Evolutionary conservation across 2,329 filamentous ascomycete species (phyloP), one percentile per base, ranked within the genome.

Genomic region (Fusarium devonianum): DNA sequence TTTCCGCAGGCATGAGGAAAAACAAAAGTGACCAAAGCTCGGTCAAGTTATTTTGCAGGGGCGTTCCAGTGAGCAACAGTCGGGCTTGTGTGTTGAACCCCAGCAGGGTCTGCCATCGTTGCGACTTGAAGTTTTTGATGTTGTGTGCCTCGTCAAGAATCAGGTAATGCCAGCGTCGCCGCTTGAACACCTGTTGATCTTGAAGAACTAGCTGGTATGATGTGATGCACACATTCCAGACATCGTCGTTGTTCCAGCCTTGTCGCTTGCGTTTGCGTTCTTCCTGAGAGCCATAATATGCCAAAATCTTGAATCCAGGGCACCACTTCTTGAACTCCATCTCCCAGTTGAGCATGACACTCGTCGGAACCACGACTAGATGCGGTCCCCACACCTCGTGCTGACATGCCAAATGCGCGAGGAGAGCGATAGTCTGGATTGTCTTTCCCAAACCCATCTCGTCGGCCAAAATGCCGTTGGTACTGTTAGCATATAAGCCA

Each of bases 291-390:
- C 95, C 94, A 69, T 97, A 99, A 74, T 99, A 99, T 0, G 92
- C 94, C 50, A 99, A 79, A 46, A 99, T 96, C 69, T 97, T 97
- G 79, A 99, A 99, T 0, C 94, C 93, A 3, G 95, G 94, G 48
- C 92, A 90, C 85, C 93, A 99, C 70, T 99, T 99, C 69, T 97
- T 97, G 80, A 99, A 99, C 73, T 99, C 94, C 89, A 97, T 97
- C 71, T 99, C 95, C 94, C 94, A 99, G 69, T 99, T 99, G 58
- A 99, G 84, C 81, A 99, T 97, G 37, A 99, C 95, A 72, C 92
- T 97, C 2, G 94, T 99, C 2, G 94, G 94, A 2, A 99, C 94
- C 53, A 99, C 89, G 37, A 99, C 90, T 17, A 99, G 77, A 76
- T 99, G 94, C 1, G 94, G 92, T 0, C 95, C 94, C 95, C 94